These are phyloP conservation scores for Amylocarpus encephaloides DNA, from an alignment of 2,329 filamentous ascomycete species.

Conservation along the genomic window DNA sequence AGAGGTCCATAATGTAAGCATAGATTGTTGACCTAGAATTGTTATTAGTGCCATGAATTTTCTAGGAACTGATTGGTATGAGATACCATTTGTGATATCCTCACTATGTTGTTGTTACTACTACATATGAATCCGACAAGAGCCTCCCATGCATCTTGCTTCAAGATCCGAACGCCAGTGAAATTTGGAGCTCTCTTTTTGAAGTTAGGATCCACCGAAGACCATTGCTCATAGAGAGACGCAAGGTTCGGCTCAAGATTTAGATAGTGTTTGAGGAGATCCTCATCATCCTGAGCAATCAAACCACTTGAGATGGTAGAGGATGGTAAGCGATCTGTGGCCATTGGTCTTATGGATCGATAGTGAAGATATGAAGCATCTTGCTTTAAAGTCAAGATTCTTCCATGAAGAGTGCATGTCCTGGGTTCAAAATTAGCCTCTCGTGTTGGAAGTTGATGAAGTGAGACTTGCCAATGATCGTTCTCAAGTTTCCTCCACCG, in stretches of 20 bases:
- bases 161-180: constrained; percentile 83
- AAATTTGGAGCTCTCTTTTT: constrained; percentile 80
- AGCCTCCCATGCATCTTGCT: constrained; percentile 94
- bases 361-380: constrained; percentile 76
- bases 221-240: constrained; percentile 81
- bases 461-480: constrained; percentile 64
- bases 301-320: constrained; percentile 2
- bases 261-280: constrained; percentile 76
- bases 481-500: constrained; percentile 82
- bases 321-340: neutral
- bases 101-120: constrained; percentile 95
- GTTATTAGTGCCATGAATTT: neutral
- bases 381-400: constrained; percentile 79
- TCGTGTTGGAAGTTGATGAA: constrained; percentile 6
- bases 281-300: constrained; percentile 60
- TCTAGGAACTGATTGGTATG: neutral
- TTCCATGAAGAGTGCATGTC: constrained; percentile 79
- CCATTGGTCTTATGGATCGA: constrained; percentile 55
- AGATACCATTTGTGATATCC: constrained; percentile 87
- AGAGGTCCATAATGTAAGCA: constrained; percentile 78
- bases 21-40: constrained; percentile 66
- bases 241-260: constrained; percentile 74
- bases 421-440: constrained; percentile 35
- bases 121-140: constrained; percentile 95
- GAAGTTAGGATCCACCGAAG: constrained; percentile 78